phyloP scores from a whole-genome alignment of 2,329 filamentous ascomycete species.

The Didymosphaeria variabile region DNA sequence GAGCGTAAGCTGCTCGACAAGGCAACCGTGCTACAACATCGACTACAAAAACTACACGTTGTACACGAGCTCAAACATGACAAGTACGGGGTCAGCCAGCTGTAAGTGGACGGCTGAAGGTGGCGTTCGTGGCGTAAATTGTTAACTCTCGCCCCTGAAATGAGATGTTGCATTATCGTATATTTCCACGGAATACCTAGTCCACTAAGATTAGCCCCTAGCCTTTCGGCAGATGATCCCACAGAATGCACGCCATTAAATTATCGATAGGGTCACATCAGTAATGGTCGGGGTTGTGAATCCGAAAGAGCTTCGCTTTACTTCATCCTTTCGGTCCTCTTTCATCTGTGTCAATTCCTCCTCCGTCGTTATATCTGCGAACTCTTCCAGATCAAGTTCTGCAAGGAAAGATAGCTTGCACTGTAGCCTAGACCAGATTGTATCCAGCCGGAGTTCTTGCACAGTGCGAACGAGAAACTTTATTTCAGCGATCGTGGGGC shows the following conservation, averaged over 20 bases:
- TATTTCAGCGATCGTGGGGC: neutral
- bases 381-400: neutral
- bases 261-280: too few relatives aligned
- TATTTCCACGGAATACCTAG: neutral
- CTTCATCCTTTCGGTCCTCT: neutral
- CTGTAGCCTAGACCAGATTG: neutral
- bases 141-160: neutral
- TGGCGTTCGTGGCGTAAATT: constrained; percentile 48
- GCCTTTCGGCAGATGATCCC: too few relatives aligned
- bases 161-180: neutral
- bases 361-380: neutral
- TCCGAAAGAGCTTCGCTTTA: too few relatives aligned
- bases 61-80: constrained; percentile 42
- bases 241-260: too few relatives aligned
- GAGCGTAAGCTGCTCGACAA: constrained; percentile 57
- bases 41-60: constrained; percentile 55
- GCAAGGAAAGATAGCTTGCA: neutral
- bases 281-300: too few relatives aligned
- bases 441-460: neutral
- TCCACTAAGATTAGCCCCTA: too few relatives aligned
- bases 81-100: constrained; percentile 42
- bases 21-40: constrained; percentile 63
- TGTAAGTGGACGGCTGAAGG: constrained; percentile 50
- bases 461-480: neutral
- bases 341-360: neutral